Evolutionary conservation across 306 rosid species (phyloP), one percentile per base, ranked within the genome.

Genomic region (Castanospermum australe): DNA sequence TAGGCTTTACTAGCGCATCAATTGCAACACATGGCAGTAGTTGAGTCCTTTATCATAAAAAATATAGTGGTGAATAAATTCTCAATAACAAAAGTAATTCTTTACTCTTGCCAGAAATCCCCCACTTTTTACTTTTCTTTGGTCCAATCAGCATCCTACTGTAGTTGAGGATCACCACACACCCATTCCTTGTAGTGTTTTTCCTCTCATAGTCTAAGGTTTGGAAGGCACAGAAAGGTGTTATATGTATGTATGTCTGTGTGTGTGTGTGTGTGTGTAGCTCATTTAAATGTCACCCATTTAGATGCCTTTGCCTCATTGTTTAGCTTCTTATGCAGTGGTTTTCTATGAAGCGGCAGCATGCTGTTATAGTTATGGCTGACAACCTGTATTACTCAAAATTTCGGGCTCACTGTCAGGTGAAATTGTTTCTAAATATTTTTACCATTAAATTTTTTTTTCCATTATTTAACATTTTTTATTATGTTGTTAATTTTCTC

Each of bases 311-410:
- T 13, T 62, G 42, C 54, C 48, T 74, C 41, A 50, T 32, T 76
- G 18, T 77, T 62, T 73, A 56, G 28, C 77, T 80, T 45, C 50
- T 52, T 77, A 54, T 88, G 83, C 93, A 93, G 99, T 96, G 97
- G 97, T 96, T 93, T 82, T 85, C 99, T 13, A 36, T 96, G 90
- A 93, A 91, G 84, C 92, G 99, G 70, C 92, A 86, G 81, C 99
- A 96, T 79, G 99, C 99, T 70, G 81, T 91, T 79, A 76, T 91
- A 24, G 84, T 85, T 54, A 72, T 90, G 88, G 98, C 98, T 10
- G 98, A 96, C 73, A 35, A 69, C 77, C 86, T 96, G 48, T 96
- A 93, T 86, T 93, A 96, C 89, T 77, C 97, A 3, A 93, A 93
- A 77, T 96, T 96, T 78, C 87, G 88, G 57, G 92, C 87, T 36